Conservation (phyloP, 768 basidiomycete genomes). For the Termitomyces sp. region DNA sequence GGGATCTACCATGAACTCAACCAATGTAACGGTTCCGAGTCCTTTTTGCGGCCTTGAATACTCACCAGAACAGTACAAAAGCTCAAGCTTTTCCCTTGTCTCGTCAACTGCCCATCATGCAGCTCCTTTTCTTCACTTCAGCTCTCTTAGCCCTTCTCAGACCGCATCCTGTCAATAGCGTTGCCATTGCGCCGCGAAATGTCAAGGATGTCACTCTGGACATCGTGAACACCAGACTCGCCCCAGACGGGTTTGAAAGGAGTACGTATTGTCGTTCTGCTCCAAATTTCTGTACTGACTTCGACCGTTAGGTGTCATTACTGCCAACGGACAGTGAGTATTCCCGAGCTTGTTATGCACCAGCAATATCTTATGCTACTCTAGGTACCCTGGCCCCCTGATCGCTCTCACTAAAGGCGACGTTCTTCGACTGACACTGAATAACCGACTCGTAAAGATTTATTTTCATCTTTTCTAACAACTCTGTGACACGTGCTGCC, state of each 20-base stretch:
- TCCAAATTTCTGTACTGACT: not conserved
- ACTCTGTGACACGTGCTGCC: not conserved
- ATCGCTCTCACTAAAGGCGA: slow-evolving; percentile 16
- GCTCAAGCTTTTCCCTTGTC: not conserved
- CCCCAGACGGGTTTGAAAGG: slow-evolving; percentile 20
- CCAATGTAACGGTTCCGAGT: slow-evolving; percentile 1
- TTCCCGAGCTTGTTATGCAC: not conserved
- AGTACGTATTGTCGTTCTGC: slow-evolving; percentile 9
- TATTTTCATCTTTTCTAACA: not conserved
- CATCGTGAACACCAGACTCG: slow-evolving; percentile 14
- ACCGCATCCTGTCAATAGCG: slow-evolving; percentile 4
- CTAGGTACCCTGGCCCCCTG: slow-evolving; percentile 11
- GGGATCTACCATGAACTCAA: not conserved
- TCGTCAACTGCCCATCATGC: slow-evolving; percentile 12
- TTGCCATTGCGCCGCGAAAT: not conserved
- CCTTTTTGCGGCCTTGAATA: slow-evolving; percentile 7
- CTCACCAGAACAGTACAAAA: slow-evolving; percentile 10
- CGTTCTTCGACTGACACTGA: slow-evolving; percentile 10
- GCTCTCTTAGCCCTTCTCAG: slow-evolving; percentile 10
- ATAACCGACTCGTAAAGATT: slow-evolving; percentile 12
- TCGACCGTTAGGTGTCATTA: not conserved
- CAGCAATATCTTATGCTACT: not conserved
- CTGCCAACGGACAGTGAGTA: slow-evolving; percentile 11
- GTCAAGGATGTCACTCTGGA: slow-evolving; percentile 13
- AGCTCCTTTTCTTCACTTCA: slow-evolving; percentile 5